These are phyloP conservation scores for Cryptosporidium sp. DNA, from an alignment of 169 alveolate species.

Conservation along the genomic window DNA sequence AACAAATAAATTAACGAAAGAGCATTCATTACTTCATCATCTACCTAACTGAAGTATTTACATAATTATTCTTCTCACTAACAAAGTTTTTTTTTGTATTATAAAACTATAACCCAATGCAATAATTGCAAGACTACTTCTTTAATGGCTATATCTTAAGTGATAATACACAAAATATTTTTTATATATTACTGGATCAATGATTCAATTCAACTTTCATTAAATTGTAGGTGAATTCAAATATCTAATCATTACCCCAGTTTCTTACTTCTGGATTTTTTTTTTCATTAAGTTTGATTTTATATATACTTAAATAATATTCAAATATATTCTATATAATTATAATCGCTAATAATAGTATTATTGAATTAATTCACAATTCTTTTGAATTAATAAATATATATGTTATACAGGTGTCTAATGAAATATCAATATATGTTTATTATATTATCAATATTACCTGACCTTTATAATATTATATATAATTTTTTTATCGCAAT, in stretches of 20 bases:
- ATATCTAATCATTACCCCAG: conserved; percentile 4
- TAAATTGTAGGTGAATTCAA: background rate
- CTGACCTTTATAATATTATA: no score
- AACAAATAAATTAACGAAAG: background rate
- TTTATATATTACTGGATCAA: background rate
- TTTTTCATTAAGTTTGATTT: background rate
- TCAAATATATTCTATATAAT: background rate
- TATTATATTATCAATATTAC: background rate
- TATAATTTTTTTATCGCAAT: background rate
- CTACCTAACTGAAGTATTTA: background rate
- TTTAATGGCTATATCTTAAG: background rate
- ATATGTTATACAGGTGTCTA: no score
- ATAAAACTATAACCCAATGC: background rate
- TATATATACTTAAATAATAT: background rate
- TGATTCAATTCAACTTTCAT: background rate
- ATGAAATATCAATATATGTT: no score
- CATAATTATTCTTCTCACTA: background rate
- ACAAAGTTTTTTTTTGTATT: background rate
- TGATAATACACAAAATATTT: background rate
- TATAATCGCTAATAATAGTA: background rate
- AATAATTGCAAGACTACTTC: background rate
- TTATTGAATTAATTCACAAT: background rate
- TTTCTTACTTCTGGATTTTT: background rate
- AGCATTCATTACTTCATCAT: background rate
- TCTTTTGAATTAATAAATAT: no score